Base-by-base conservation (phyloP, 495 filamentous ascomycete genomes). In the Penicillium ucsense region DNA sequence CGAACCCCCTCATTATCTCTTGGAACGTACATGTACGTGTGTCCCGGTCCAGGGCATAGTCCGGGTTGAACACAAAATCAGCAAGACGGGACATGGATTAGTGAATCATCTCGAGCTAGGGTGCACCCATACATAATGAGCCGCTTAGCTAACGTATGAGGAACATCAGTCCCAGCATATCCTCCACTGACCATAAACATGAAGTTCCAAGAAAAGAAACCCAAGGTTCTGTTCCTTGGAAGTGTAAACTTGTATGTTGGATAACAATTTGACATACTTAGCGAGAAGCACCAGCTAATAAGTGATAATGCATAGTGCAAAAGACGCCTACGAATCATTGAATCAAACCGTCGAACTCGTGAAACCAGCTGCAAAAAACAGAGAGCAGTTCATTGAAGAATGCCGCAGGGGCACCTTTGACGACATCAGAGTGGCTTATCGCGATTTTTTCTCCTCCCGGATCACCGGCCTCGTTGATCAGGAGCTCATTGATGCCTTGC, bases 311-410 rank as follows among this genome's bases (percentile, higher is more conserved):
- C 38, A 42, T 28, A 62, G 59, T 41, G 53, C 59, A 36, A 38
- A 50, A 6, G 38, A 45, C 39, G 63, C 70, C 39, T 83, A 74
- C 75, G 46, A 66, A 32, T 55, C 72, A 6, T 71, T 84, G 31
- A 63, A 67, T 35, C 59, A 69, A 32, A 47, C 80, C 38, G 76
- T 68, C 27, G 71, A 80, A 6, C 56, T 82, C 8, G 43, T 80
- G 27, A 59, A 48, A 0, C 67, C 78, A 6, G 59, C 57, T 43
- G 64, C 79, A 27, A 73, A 57, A n/a, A 84, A 71, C 59, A 80
- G 80, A 53, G 59, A 62, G 35, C 77, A 83, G 11, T 95, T 97
- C 63, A 62, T 94, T 31, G 56, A 80, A 40, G 86, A 94, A 70
- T 85, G 82, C 55, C 67, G 67, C 33, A 73, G 77, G 31, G 88